phyloP scores from a whole-genome alignment of 148 eudicot genomes.

The Fagopyrum homotropicum region DNA sequence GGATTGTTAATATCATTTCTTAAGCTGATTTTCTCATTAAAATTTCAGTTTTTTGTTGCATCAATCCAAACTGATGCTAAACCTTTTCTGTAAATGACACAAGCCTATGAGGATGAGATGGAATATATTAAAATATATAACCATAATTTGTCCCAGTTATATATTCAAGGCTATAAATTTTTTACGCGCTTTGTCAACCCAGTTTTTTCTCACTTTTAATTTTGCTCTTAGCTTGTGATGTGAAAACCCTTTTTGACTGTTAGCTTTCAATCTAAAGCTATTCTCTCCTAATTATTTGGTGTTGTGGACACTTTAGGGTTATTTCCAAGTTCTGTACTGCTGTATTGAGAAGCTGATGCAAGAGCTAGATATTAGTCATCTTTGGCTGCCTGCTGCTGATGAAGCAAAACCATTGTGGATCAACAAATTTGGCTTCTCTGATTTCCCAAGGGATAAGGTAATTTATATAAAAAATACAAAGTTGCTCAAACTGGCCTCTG shows the following conservation, averaged over 20 bases:
- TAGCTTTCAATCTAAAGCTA: background rate
- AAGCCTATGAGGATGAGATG: background rate
- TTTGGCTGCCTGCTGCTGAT: slow-evolving; percentile 86
- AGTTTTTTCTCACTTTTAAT: no score
- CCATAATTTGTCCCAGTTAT: background rate
- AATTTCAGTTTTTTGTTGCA: background rate
- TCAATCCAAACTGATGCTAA: background rate
- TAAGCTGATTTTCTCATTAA: background rate
- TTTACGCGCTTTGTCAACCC: no score
- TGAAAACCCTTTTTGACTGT: background rate
- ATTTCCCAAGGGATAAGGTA: slow-evolving; percentile 43
- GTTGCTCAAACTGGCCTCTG: background rate
- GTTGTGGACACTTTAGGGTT: slow-evolving; percentile 43
- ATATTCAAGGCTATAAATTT: no score
- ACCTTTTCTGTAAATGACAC: background rate
- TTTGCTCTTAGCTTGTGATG: background rate
- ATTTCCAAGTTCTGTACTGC: slow-evolving; percentile 58
- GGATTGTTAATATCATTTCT: background rate
- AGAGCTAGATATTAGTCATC: slow-evolving; percentile 39
- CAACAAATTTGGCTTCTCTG: slow-evolving; percentile 59
- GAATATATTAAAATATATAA: background rate
- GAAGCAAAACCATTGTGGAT: slow-evolving; percentile 73
- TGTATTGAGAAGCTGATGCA: slow-evolving; percentile 58
- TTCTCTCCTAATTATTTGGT: background rate
- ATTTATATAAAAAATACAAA: background rate